phyloP scores from a whole-genome alignment of 805 yeast species.

The Komagataella pseudopastoris region DNA sequence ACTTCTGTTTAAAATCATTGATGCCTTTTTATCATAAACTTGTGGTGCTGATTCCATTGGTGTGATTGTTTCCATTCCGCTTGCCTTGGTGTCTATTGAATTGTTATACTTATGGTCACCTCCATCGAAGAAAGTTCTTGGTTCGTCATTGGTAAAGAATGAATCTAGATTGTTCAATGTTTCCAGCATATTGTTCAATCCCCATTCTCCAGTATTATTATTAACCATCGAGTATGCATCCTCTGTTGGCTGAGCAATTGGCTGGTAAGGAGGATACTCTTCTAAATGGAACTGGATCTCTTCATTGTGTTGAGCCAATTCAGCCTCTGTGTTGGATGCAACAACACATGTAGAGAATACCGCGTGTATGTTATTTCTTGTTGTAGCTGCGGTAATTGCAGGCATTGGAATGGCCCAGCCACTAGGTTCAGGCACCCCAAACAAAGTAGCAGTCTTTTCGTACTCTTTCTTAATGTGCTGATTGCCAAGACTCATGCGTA shows the following conservation, averaged over 20 bases:
- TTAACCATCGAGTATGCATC: conserved; percentile 19
- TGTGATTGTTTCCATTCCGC: conserved; percentile 27
- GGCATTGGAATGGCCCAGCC: conserved; percentile 99
- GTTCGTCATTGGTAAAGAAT: conserved; percentile 60
- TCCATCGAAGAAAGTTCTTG: conserved; percentile 4
- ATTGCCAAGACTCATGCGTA: conserved; percentile 85
- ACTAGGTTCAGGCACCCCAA: conserved; percentile 87
- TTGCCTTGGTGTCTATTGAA: conserved; percentile 51
- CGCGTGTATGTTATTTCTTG: conserved; percentile 89
- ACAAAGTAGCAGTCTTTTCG: conserved; percentile 76
- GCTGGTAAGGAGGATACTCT: conserved; percentile 28
- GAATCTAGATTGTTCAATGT: conserved; percentile 82
- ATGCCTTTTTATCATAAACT: conserved; percentile 67
- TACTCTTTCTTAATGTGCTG: conserved; percentile 64
- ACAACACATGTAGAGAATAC: conserved; percentile 78
- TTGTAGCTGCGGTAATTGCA: conserved; percentile 73
- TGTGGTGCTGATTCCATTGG: conserved; percentile 66
- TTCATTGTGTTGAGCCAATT: conserved; percentile 21
- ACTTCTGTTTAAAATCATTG: conserved; percentile 59
- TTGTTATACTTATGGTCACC: conserved; percentile 30
- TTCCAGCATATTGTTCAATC: conserved; percentile 85
- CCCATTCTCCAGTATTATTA: conserved; percentile 51
- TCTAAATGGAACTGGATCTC: conserved; percentile 47
- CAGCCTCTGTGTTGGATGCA: conserved; percentile 21
- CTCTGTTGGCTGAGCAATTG: conserved; percentile 23